A percentile compares a stretch with the other conserved stretches of the same genome.
Evolutionary conservation across 75 land plant genomes (phyloP).

Genomic region (Larix kaempferi): DNA sequence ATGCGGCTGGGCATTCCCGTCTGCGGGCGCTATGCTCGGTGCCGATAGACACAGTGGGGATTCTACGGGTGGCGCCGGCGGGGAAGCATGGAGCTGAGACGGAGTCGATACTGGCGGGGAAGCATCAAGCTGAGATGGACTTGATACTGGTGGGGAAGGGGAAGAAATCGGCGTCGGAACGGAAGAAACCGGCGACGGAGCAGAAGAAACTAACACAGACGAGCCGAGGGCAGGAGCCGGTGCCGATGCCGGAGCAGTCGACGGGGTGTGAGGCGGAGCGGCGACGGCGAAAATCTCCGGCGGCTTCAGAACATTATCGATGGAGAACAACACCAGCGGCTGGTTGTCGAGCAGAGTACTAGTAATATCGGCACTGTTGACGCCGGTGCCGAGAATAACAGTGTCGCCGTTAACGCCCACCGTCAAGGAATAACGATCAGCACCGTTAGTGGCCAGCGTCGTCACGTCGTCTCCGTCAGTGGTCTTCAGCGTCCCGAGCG

Average conservation of each 20-base stretch:
- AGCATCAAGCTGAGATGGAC: no score
- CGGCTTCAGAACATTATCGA: constrained; percentile 20
- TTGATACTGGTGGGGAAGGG: no score
- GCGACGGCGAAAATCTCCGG: constrained; percentile 13
- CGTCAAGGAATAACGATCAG: background rate
- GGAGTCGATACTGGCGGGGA: no score
- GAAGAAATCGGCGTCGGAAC: no score
- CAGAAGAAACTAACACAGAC: no score
- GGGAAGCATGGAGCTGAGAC: no score
- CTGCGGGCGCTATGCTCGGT: no score
- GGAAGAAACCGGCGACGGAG: no score
- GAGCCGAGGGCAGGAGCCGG: background rate
- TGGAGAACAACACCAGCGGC: constrained; percentile 21
- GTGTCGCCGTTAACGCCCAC: background rate
- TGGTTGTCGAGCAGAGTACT: constrained; percentile 10
- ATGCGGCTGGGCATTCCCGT: no score
- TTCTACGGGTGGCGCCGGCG: no score
- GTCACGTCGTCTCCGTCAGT: background rate
- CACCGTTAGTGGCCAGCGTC: constrained; percentile 9
- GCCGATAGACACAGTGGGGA: no score
- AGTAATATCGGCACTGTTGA: constrained; percentile 8
- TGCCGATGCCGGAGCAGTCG: constrained; percentile 3
- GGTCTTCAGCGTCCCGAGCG: constrained; percentile 2
- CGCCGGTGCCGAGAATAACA: constrained; percentile 6
- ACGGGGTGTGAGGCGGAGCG: constrained; percentile 3